These are phyloP conservation scores for Tuber indicum DNA, from an alignment of 495 filamentous ascomycete genomes.

Conservation along the genomic window DNA sequence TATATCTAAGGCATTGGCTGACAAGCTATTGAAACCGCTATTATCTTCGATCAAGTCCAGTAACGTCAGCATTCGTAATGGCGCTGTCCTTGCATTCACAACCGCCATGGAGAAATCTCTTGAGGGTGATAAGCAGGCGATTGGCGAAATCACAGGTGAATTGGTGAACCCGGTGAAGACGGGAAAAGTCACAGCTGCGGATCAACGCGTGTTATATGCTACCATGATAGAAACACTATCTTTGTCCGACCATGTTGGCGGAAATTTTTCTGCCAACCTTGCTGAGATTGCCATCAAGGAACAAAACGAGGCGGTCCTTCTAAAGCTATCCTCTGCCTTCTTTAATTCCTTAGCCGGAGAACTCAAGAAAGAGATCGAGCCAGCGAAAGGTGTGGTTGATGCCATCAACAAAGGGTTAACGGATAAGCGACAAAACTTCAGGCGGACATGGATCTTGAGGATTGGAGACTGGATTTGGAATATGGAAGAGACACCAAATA, in stretches of 20 bases:
- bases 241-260: slow-evolving; percentile 52
- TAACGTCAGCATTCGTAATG: slow-evolving; percentile 66
- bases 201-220: slow-evolving; percentile 72
- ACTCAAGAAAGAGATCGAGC: slow-evolving; percentile 48
- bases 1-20: slow-evolving; percentile 62
- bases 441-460: slow-evolving; percentile 72
- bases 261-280: slow-evolving; percentile 60
- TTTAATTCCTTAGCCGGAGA: slow-evolving; percentile 55
- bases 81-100: slow-evolving; percentile 64
- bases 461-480: slow-evolving; percentile 66
- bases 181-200: slow-evolving; percentile 69
- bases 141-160: slow-evolving; percentile 66
- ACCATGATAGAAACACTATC: slow-evolving; percentile 65
- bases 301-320: slow-evolving; percentile 73
- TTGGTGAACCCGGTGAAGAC: slow-evolving; percentile 69
- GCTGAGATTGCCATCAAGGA: slow-evolving; percentile 65
- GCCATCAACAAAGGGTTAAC: slow-evolving; percentile 70
- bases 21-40: slow-evolving; percentile 72
- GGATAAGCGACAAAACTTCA: slow-evolving; percentile 73
- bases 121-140: slow-evolving; percentile 51
- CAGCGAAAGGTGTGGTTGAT: slow-evolving; percentile 60
- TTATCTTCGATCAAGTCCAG: slow-evolving; percentile 84
- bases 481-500: slow-evolving; percentile 45
- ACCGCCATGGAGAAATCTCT: slow-evolving; percentile 51
- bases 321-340: slow-evolving; percentile 65